Percentiles rank a stretch among this genome's conserved stretches.
Evolutionary conservation across 2,329 filamentous ascomycete genomes (phyloP).

Genomic region (Fusarium bactridioides): DNA sequence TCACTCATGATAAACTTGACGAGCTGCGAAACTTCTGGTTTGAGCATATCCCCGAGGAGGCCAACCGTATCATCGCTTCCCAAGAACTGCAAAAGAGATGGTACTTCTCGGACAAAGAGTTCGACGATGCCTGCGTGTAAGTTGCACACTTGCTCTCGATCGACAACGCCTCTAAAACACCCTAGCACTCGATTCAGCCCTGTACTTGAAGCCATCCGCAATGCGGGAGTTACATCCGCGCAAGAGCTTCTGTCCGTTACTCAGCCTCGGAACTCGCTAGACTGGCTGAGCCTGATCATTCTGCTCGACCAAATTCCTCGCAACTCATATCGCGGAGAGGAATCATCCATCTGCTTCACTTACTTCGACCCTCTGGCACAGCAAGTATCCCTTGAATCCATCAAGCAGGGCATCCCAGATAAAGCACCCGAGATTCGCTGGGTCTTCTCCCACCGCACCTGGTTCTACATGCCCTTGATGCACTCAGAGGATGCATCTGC

Average conservation of each 20-base stretch:
- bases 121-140: slow-evolving; percentile 49
- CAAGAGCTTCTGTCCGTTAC: slow-evolving; percentile 42
- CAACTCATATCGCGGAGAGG: slow-evolving; percentile 64
- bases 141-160: neutral
- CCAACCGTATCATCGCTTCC: slow-evolving; percentile 41
- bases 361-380: slow-evolving; percentile 64
- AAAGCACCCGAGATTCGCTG: slow-evolving; percentile 42
- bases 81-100: slow-evolving; percentile 43
- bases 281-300: slow-evolving; percentile 60
- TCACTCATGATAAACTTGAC: slow-evolving; percentile 44
- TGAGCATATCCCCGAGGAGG: slow-evolving; percentile 43
- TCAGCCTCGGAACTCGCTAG: slow-evolving; percentile 40
- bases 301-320: slow-evolving; percentile 70
- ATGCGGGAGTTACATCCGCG: slow-evolving; percentile 38
- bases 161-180: neutral
- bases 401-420: slow-evolving; percentile 45
- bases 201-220: slow-evolving; percentile 46
- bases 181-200: slow-evolving; percentile 44
- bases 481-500: slow-evolving; percentile 61
- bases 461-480: slow-evolving; percentile 68
- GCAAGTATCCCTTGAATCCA: slow-evolving; percentile 51
- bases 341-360: slow-evolving; percentile 55
- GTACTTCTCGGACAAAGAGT: slow-evolving; percentile 46
- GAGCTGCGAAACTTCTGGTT: slow-evolving; percentile 51
- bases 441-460: slow-evolving; percentile 54